Percentiles rank a stretch among this genome's conserved stretches.
Conservation (phyloP, 768 basidiomycete species). For the Lanmaoa rubissima region DNA sequence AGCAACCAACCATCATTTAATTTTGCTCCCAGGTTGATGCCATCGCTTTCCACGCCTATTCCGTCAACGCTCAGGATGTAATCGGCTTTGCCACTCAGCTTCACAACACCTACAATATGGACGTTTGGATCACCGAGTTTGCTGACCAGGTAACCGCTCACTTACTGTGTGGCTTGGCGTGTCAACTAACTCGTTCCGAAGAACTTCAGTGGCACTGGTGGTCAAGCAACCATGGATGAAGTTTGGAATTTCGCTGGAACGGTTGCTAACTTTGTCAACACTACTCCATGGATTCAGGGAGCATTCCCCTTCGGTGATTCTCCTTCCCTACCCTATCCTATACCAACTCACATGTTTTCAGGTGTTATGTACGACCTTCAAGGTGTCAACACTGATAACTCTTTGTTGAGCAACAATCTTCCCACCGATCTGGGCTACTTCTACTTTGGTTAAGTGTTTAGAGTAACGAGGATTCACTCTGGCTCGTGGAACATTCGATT, state of each 20-base stretch:
- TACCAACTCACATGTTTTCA: slow-evolving; percentile 24
- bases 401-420: slow-evolving; percentile 36
- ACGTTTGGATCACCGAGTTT: slow-evolving; percentile 65
- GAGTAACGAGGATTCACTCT: neutral
- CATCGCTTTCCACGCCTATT: slow-evolving; percentile 72
- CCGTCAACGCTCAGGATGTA: slow-evolving; percentile 44
- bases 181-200: slow-evolving; percentile 25
- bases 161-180: neutral
- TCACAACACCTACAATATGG: slow-evolving; percentile 40
- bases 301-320: slow-evolving; percentile 63
- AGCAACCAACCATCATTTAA: neutral
- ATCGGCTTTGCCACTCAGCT: slow-evolving; percentile 49
- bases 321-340: neutral
- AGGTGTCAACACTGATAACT: slow-evolving; percentile 53
- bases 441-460: slow-evolving; percentile 39
- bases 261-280: slow-evolving; percentile 44
- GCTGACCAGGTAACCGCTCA: slow-evolving; percentile 54
- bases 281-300: slow-evolving; percentile 28
- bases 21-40: slow-evolving; percentile 45
- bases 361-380: slow-evolving; percentile 52
- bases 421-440: slow-evolving; percentile 52
- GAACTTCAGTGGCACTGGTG: slow-evolving; percentile 48
- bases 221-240: slow-evolving; percentile 36
- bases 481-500: slow-evolving; percentile 4
- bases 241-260: slow-evolving; percentile 46